Base-by-base conservation (phyloP, 805 yeast genomes). In the Starmerella stellata region DNA sequence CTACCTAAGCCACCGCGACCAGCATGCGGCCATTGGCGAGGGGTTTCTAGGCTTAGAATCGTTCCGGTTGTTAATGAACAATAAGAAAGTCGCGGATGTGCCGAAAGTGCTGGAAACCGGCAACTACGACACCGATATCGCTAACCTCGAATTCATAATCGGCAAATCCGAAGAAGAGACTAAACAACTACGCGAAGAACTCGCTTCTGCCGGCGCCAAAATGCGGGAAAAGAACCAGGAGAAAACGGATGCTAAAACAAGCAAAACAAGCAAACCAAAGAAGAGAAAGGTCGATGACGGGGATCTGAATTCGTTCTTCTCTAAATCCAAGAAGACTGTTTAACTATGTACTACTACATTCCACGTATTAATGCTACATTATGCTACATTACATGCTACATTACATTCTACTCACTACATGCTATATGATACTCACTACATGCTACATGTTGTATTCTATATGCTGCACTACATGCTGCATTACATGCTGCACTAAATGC, bases 1-100 rank as follows among this genome's bases (percentile, higher is more conserved):
- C 2, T 56, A 80, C 32, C 90, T 77, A 2, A 83, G 93, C 19
- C 81, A 81, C 50, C 68, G 93, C 45, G 98, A 90, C 57, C 67
- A 87, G 39, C 98, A 90, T 55, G 93, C 90, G 54, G 72, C 74
- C 43, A 59, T 90, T 29, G 98, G 98, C 1, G 65, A 71, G 47
- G 98, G 98, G 0, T 90, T 80, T 51, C 53, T 90, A 34, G 94
- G 95, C 0, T 62, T 90, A 34, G 94, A 87, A 48, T 72, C 76
- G 13, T 90, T 90, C 56, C 63, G 93, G 47, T 59, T 74, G 43
- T 59, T 87, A 37, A 81, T 92, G 46, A 82, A 83, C 56, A 71
- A 70, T 39, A 57, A 64, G 1, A 65, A 73, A 37, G 62, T 87
- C 20, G 60, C 68, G 36, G 65, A 64, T 5, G 66, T 87, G 1